Evolutionary conservation across 148 eudicot species (phyloP).

Genomic region (Silene conica): DNA sequence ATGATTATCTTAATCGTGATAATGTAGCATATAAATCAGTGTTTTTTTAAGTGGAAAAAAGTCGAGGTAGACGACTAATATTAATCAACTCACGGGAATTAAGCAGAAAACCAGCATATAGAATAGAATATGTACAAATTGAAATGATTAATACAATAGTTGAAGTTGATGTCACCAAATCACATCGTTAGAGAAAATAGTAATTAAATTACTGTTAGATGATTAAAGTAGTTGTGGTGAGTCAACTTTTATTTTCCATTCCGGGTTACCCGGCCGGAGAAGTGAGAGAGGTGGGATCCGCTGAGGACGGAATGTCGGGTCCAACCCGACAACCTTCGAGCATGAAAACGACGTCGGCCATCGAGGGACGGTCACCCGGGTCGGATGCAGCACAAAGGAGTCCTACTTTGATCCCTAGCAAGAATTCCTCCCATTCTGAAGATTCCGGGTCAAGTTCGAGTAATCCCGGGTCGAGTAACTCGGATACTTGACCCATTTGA

Average conservation of each 20-base stretch:
- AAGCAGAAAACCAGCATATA: neutral
- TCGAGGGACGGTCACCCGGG: conserved; percentile 51
- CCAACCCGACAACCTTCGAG: conserved; percentile 76
- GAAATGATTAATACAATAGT: conserved; percentile 12
- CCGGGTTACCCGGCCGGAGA: conserved; percentile 37
- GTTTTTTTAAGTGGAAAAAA: too few relatives aligned
- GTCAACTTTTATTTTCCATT: conserved; percentile 15
- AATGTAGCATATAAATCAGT: too few relatives aligned
- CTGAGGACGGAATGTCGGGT: conserved; percentile 60
- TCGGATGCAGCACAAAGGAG: conserved; percentile 63
- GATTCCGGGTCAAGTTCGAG: conserved; percentile 79
- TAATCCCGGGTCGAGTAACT: conserved; percentile 68
- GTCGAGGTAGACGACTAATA: neutral
- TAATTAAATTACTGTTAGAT: neutral
- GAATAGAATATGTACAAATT: conserved; percentile 3
- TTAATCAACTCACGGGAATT: conserved; percentile 12
- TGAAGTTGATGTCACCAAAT: conserved; percentile 20
- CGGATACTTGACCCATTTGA: conserved; percentile 64
- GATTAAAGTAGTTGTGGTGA: conserved; percentile 7
- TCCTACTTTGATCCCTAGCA: conserved; percentile 71
- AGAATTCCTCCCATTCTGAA: conserved; percentile 79
- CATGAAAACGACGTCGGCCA: conserved; percentile 69
- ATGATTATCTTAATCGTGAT: too few relatives aligned
- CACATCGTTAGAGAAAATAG: neutral
- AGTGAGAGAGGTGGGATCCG: conserved; percentile 58